These are phyloP conservation scores for Tuber calosporum DNA, from an alignment of 495 filamentous ascomycete genomes.

Conservation along the genomic window DNA sequence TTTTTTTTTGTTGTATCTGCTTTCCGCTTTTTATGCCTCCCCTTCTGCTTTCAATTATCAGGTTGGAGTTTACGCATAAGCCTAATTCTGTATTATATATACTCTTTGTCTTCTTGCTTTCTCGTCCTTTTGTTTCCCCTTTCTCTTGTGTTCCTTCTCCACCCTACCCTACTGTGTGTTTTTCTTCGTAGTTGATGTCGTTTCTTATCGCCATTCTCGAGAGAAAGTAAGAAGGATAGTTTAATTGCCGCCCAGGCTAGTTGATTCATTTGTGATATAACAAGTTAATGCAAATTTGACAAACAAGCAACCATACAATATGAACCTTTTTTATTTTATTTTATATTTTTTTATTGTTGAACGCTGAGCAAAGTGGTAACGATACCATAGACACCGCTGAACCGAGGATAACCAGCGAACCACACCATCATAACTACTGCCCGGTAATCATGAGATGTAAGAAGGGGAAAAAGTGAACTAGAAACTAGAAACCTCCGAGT, in stretches of 20 bases:
- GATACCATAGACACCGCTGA: neutral
- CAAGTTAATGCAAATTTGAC: neutral
- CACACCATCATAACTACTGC: neutral
- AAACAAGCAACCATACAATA: neutral
- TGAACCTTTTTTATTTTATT: neutral
- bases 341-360: neutral
- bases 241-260: neutral
- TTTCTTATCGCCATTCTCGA: neutral
- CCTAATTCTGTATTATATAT: slow-evolving; percentile 5
- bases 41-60: neutral
- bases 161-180: neutral
- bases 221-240: neutral
- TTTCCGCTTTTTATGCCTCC: neutral
- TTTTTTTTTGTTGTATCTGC: neutral
- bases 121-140: no score
- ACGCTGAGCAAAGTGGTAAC: neutral
- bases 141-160: no score
- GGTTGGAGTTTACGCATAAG: slow-evolving; percentile 3
- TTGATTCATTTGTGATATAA: neutral
- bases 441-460: neutral
- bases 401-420: neutral
- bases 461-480: neutral
- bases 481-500: neutral
- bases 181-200: neutral
- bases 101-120: neutral